Base-by-base conservation (phyloP, 768 basidiomycete genomes). In the Austroboletus festivus region DNA sequence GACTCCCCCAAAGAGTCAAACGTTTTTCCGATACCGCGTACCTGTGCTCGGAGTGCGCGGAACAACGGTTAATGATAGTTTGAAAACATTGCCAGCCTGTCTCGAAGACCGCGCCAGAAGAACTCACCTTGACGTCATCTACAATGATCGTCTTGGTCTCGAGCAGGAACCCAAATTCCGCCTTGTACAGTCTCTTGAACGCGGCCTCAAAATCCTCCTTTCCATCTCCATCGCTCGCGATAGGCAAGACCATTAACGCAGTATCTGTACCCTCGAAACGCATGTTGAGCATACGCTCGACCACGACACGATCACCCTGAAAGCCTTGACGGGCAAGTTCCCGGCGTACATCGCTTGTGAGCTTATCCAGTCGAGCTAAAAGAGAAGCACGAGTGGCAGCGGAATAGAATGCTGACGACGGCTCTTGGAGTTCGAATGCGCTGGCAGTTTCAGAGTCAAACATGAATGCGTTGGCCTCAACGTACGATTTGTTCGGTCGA, bases 251-350 rank as follows among this genome's bases (percentile, higher is more conserved):
- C 91, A 97, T 95, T 55, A 97, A 66, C 15, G 93, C 80, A 0
- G 95, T 98, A 68, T 95, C 93, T 0, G 90, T 93, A 3, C 93
- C 93, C 42, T 93, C 88, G 56, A 93, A 94, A 19, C 92, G 82
- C 90, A 93, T 93, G 60, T 93, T 93, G 38, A 92, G 71, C 83
- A 86, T 86, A 19, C 86, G 78, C 64, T 95, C 94, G 5, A 87
- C 68, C 45, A 76, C 73, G 42, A 95, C 78, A n/a, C 82, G 78
- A 11, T 79, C 72, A 11, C 74, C 82, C 58, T 81, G 79, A 62
- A 96, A 95, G 1, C 93, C 94, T 65, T 96, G 93, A 21, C 72
- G 75, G 48, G 67, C 61, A n/a, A 95, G 78, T 62, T 90, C 89
- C 2, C 65, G 63, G 44, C 67, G 73, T 13, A 93, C 92, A 21